Evolutionary conservation across 352 stramenopile species (phyloP), one percentile per base, ranked within the genome.

Genomic region (Phytophthora pseudosyringae): DNA sequence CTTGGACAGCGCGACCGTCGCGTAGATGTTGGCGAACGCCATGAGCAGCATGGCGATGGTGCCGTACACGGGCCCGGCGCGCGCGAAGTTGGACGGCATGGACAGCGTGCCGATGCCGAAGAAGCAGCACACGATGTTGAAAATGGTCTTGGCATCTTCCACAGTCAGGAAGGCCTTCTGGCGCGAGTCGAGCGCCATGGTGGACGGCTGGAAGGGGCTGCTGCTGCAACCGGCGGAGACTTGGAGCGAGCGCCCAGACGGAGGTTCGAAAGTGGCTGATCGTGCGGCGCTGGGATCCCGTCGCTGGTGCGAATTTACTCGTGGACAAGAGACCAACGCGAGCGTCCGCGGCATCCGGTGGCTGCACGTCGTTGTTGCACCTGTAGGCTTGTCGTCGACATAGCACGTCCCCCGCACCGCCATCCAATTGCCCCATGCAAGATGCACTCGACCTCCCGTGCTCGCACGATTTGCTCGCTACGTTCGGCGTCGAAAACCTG

Each of bases 51-150:
- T 67, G 4, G 75, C 81, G 50, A 86, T 59, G 0, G 62, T 79
- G 15, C 75, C 81, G 46, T 77, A 75, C 16, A 73, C 45, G 4
- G 78, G 80, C 0, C 78, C 80, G 9, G 81, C 80, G 2, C 81
- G 79, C 3, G 81, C 71, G 49, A 79, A 91, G 50, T 89, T 91
- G 46, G 67, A 80, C 1, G 80, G 80, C 77, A 91, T 89, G 36
- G 80, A 75, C 28, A 91, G 70, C 45, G 82, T 86, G 5, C 80
- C 83, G 57, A 91, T 83, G 54, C 82, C 82, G 57, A 71, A 90
- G 50, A 90, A 80, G 16, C 73, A 78, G 63, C 81, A 90, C 48
- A 87, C 70, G 67, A 89, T 63, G 57, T 77, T 87, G 68, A 88
- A 88, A 33, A 67, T 69, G 40, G 71, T 76, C 64, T 85, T 89